Base-by-base conservation (phyloP, 305 asterid genomes). In the Lippia alba region DNA sequence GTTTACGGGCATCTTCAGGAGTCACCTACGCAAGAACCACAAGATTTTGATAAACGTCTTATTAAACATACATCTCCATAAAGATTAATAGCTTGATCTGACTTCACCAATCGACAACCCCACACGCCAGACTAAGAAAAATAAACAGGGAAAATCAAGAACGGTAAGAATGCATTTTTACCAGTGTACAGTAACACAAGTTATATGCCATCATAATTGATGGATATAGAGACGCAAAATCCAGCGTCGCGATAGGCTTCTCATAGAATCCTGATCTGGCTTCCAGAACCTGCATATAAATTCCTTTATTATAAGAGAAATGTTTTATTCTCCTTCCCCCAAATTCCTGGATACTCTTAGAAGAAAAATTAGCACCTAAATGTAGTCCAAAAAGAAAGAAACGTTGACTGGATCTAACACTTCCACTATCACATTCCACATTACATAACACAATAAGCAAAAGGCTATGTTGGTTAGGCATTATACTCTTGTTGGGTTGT, bases 121-220 rank as follows among this genome's bases (percentile, higher is more conserved):
- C 67, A 4, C 32, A 57, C 39, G 17, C 61, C 61, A 11, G 17
- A 46, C 39, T 12, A 24, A 4, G 14, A 14, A 3, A 62, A 17
- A 0, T 20, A 16, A 54, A 45, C 16, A 56, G 54, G 20, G 18
- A 15, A 12, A 12, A 4, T 10, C 4, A 61, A 53, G 56, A 49
- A 18, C 4, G 57, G 12, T 12, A 67, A 44, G 46, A 54, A 64
- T 66, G 41, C 34, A 70, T 58, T 8, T 60, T 83, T 86, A 95
- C 99, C 90, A 94, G 82, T 10, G 99, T 88, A 83, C 99, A 94
- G 70, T 94, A 94, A 82, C 99, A 94, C 76, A 94, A 81, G 80
- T 94, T 94, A 81, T 94, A 92, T 71, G 99, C 98, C 99, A 94
- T 94, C 98, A 94, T 94, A 75, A 94, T 92, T 56, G 99, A 94